phyloP scores from a whole-genome alignment of 352 stramenopile genomes.

The Pythium periplocum region DNA sequence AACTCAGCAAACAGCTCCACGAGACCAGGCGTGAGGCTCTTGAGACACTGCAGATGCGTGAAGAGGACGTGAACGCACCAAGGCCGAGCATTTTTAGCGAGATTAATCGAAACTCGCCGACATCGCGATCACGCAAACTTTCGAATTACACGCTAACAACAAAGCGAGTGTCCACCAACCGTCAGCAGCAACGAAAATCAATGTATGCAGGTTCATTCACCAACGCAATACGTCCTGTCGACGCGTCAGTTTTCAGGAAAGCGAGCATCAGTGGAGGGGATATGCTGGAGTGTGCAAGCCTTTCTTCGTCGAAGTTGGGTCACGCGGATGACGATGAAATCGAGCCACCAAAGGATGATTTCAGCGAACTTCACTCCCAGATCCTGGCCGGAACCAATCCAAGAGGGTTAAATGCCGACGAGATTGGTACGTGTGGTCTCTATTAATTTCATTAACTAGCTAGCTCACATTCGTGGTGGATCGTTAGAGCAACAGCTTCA shows the following conservation, averaged over 20 bases:
- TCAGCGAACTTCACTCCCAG: not conserved
- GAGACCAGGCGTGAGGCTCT: slow-evolving; percentile 34
- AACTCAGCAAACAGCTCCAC: slow-evolving; percentile 30
- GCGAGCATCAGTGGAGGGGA: slow-evolving; percentile 11
- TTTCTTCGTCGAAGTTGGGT: slow-evolving; percentile 8
- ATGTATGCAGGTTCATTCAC: slow-evolving; percentile 14
- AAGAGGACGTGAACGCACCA: slow-evolving; percentile 60
- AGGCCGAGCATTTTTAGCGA: slow-evolving; percentile 44
- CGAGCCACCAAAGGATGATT: slow-evolving; percentile 15
- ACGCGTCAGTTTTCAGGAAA: slow-evolving; percentile 12
- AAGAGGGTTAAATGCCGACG: slow-evolving; percentile 12
- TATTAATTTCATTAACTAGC: slow-evolving; percentile 1
- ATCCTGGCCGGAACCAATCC: not conserved
- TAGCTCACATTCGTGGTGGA: too few relatives aligned
- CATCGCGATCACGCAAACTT: slow-evolving; percentile 2
- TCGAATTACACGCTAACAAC: slow-evolving; percentile 21
- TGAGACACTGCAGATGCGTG: slow-evolving; percentile 54
- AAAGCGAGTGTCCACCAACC: slow-evolving; percentile 11
- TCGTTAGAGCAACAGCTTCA: slow-evolving; percentile 27
- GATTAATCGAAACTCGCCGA: slow-evolving; percentile 14
- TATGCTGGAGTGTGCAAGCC: slow-evolving; percentile 1
- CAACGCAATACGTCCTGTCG: slow-evolving; percentile 8
- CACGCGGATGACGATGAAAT: slow-evolving; percentile 14
- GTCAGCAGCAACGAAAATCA: slow-evolving; percentile 14
- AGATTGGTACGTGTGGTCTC: slow-evolving; percentile 18